Evolutionary conservation across 495 filamentous ascomycete genomes (phyloP), one percentile per base, ranked within the genome.

Genomic region (Tuber borchii): DNA sequence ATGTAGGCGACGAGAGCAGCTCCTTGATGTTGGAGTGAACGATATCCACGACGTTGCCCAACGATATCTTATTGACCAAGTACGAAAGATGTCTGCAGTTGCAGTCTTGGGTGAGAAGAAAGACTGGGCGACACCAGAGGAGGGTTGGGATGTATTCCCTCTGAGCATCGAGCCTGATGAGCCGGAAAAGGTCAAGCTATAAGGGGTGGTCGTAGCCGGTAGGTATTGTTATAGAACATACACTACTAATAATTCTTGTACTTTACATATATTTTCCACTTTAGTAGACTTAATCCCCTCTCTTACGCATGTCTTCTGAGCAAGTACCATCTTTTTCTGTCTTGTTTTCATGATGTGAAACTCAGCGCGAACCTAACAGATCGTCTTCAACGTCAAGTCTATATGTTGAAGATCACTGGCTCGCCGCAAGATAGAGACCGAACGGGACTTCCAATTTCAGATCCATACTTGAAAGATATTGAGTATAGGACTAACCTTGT

Each of bases 41-140:
- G 90, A 96, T 77, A 91, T 99, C 26, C 90, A 90, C 74, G 87
- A 90, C 44, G 94, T 89, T 22, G 96, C 95, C 1, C 90, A 97
- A 79, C 87, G 89, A 76, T 97, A 91, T 83, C 84, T 97, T 76
- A 90, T 97, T 43, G 88, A 94, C 26, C 89, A 86, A n/a, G 85
- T 91, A 73, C 82, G 87, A 22, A 84, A 84, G 68, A 86, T 87
- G 70, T 85, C 87, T 79, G 82, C 86, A 81, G 77, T 93, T 80
- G 90, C 90, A 68, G 90, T 98, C 56, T 88, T 99, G 3, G 95
- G 95, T 44, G 91, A 97, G 86, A 91, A 89, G 86, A 93, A 90
- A 78, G 90, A 90, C 42, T 97, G 93, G 91, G 87, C 90, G 17
- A 85, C 83, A 56, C 79, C 83, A 10, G 79, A 79, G 70, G 84